phyloP scores from a whole-genome alignment of 2,329 filamentous ascomycete genomes.

The Trichophyton schoenleinii region DNA sequence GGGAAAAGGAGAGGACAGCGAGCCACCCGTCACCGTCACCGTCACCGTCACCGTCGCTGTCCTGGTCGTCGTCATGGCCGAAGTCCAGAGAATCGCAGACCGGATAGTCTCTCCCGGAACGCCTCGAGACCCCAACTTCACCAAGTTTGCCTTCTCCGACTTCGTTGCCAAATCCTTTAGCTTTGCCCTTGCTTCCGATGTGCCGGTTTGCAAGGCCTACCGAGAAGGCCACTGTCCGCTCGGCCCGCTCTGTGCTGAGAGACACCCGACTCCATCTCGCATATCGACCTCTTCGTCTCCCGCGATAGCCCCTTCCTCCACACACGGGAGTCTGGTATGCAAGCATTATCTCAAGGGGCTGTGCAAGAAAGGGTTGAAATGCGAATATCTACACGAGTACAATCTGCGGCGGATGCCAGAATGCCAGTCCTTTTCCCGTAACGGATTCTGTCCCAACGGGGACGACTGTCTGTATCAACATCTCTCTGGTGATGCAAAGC shows the following conservation, averaged over 20 bases:
- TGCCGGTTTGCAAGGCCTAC: slow-evolving; percentile 76
- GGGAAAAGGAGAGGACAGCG: background rate
- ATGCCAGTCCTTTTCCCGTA: slow-evolving; percentile 90
- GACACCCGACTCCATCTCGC: slow-evolving; percentile 48
- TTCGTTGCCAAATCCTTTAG: slow-evolving; percentile 75
- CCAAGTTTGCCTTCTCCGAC: slow-evolving; percentile 71
- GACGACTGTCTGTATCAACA: slow-evolving; percentile 93
- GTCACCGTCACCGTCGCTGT: background rate
- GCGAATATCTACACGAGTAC: slow-evolving; percentile 98
- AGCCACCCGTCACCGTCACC: background rate
- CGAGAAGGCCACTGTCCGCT: slow-evolving; percentile 75
- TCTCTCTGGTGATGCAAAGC: slow-evolving; percentile 67
- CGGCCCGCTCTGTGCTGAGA: slow-evolving; percentile 72
- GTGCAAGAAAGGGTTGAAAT: slow-evolving; percentile 93
- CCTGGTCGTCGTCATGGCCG: slow-evolving; percentile 20
- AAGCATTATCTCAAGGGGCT: slow-evolving; percentile 97
- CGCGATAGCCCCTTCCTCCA: slow-evolving; percentile 30
- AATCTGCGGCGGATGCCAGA: slow-evolving; percentile 97
- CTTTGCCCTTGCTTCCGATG: slow-evolving; percentile 66
- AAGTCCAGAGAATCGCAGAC: slow-evolving; percentile 23
- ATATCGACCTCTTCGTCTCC: slow-evolving; percentile 34
- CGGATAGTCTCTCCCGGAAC: slow-evolving; percentile 26
- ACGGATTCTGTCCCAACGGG: slow-evolving; percentile 89
- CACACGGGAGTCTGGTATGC: slow-evolving; percentile 60
- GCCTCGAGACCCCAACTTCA: slow-evolving; percentile 32